Percentiles rank a stretch among this genome's conserved stretches.
Conservation (phyloP, 108 stramenopile species). For the Epipyxis sp. region DNA sequence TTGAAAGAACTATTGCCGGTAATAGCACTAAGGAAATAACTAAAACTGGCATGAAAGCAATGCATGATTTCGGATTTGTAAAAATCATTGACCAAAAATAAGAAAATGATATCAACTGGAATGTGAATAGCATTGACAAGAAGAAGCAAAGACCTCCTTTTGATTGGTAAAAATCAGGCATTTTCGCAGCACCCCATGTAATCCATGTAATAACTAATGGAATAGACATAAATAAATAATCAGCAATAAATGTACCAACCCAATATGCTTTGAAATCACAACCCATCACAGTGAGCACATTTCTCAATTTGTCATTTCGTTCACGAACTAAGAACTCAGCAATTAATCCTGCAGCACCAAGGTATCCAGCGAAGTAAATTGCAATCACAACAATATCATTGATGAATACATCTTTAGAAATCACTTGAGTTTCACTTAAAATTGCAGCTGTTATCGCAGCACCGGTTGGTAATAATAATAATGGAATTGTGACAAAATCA, state of each 20-base stretch:
- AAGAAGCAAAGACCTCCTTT: background rate
- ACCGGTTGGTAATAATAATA: background rate
- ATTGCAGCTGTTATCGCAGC: constrained; percentile 9
- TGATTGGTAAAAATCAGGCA: background rate
- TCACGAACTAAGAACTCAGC: constrained; percentile 7
- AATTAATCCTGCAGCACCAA: constrained; percentile 1
- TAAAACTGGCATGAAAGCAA: background rate
- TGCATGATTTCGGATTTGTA: constrained; percentile 2
- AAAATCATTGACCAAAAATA: constrained; percentile 3
- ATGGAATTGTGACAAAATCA: background rate
- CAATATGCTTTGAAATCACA: constrained; percentile 15
- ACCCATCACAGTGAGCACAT: constrained; percentile 27
- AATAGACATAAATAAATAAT: background rate
- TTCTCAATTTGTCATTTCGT: constrained; percentile 25
- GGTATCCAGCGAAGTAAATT: background rate
- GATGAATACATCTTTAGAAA: background rate
- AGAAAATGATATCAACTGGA: constrained; percentile 2
- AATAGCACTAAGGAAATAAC: background rate
- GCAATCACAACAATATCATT: background rate
- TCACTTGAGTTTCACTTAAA: background rate
- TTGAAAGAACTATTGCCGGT: background rate
- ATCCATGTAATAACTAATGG: background rate
- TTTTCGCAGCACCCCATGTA: background rate
- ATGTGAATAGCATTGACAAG: background rate
- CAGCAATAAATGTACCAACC: constrained; percentile 23